A percentile compares a stretch with the other conserved stretches of the same genome.
Conservation (phyloP, 768 basidiomycete genomes). For the Xerocomellus dryophilus region DNA sequence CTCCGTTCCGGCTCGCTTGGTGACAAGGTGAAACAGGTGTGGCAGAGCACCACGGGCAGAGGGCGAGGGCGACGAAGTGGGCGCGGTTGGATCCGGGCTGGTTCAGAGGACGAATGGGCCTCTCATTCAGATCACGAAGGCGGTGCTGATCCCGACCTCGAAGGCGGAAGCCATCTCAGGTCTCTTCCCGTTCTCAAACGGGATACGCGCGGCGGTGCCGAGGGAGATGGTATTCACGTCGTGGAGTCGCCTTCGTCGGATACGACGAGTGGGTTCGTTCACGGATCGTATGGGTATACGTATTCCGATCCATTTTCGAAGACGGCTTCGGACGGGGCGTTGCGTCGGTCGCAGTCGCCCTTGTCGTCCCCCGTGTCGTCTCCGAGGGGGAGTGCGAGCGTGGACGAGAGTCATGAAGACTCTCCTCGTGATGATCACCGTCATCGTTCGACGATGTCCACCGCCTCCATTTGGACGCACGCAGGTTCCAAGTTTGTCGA, state of each 20-base stretch:
- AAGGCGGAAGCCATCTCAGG: background rate
- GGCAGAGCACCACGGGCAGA: constrained; percentile 17
- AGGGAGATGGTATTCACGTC: background rate
- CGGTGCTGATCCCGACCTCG: background rate
- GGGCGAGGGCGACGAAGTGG: constrained; percentile 22
- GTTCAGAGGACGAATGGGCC: constrained; percentile 49
- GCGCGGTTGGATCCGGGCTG: constrained; percentile 52
- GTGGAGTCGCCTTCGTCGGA: constrained; percentile 31
- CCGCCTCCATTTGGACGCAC: constrained; percentile 37
- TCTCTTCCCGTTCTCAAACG: constrained; percentile 1
- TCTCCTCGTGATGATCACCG: constrained; percentile 9
- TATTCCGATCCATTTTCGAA: constrained; percentile 25
- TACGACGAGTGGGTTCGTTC: constrained; percentile 8
- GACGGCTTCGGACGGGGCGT: constrained; percentile 5
- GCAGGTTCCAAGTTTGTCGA: constrained; percentile 53
- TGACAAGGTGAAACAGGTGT: constrained; percentile 26
- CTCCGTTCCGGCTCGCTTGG: constrained; percentile 23
- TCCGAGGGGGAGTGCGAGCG: constrained; percentile 21
- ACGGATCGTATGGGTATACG: constrained; percentile 2
- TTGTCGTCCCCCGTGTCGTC: constrained; percentile 22
- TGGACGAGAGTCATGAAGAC: constrained; percentile 8
- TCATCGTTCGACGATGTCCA: constrained; percentile 25
- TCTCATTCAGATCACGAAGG: constrained; percentile 25
- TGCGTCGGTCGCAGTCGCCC: constrained; percentile 30
- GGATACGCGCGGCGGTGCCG: background rate